phyloP scores from a whole-genome alignment of 116 monocot genomes.

The Cymodocea nodosa region DNA sequence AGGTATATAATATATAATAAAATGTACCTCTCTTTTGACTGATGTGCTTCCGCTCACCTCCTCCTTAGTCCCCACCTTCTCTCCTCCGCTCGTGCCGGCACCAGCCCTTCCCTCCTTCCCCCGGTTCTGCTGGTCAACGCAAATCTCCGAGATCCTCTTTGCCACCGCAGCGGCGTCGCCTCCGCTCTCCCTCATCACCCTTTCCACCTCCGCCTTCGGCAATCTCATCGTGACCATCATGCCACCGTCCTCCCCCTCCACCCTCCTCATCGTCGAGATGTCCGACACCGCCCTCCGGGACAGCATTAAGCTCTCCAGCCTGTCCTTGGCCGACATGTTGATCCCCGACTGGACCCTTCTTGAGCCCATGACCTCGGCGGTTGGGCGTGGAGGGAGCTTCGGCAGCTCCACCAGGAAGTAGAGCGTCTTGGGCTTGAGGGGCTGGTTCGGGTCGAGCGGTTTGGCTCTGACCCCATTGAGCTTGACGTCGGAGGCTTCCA shows the following conservation, averaged over 20 bases:
- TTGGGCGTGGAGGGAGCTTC: slow-evolving; percentile 1
- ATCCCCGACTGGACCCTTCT: slow-evolving; percentile 24
- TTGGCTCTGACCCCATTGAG: slow-evolving; percentile 31
- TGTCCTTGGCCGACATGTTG: slow-evolving; percentile 40
- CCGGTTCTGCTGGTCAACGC: not conserved
- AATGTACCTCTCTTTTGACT: not conserved
- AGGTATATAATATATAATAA: no score
- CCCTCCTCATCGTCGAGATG: slow-evolving; percentile 11
- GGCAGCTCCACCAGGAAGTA: slow-evolving; percentile 64
- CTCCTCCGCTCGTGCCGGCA: not conserved
- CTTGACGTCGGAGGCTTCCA: slow-evolving; percentile 79
- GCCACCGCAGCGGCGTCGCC: slow-evolving; percentile 49
- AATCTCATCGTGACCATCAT: slow-evolving; percentile 39
- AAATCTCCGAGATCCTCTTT: slow-evolving; percentile 45
- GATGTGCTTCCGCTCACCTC: not conserved
- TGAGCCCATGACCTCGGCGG: not conserved
- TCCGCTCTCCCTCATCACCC: slow-evolving; percentile 40
- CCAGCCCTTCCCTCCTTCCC: not conserved
- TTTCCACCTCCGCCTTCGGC: slow-evolving; percentile 50
- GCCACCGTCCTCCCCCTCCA: slow-evolving; percentile 7
- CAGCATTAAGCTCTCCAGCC: slow-evolving; percentile 58
- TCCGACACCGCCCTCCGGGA: slow-evolving; percentile 55
- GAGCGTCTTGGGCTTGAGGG: slow-evolving; percentile 46
- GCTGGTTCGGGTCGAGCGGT: slow-evolving; percentile 35
- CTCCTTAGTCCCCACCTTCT: not conserved